phyloP scores from a whole-genome alignment of 768 basidiomycete genomes.

The Tricholoma saponaceum region DNA sequence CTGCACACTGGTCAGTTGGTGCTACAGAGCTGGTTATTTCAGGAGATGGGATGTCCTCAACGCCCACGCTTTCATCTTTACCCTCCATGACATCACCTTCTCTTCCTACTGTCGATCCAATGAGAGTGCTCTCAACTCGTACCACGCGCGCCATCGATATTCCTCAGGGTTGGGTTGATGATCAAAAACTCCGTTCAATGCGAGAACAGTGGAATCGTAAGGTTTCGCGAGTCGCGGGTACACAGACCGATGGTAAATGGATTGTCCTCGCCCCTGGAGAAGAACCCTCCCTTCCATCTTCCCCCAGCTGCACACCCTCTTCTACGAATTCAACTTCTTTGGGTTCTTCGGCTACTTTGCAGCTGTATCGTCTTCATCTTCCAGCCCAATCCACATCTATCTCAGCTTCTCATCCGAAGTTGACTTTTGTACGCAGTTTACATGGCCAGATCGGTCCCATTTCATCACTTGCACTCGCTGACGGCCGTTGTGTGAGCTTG shows the following conservation, averaged over 20 bases:
- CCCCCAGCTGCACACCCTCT: conserved; percentile 14
- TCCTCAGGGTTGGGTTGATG: conserved; percentile 70
- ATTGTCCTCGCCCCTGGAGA: conserved; percentile 68
- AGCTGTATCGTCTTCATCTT: conserved; percentile 70
- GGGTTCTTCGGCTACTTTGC: conserved; percentile 50
- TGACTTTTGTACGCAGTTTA: conserved; percentile 68
- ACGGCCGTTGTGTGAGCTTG: conserved; percentile 79
- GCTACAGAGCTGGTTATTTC: conserved; percentile 74
- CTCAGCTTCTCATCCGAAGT: conserved; percentile 51
- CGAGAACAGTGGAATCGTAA: conserved; percentile 80
- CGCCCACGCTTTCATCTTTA: conserved; percentile 14
- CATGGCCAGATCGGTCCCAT: conserved; percentile 69
- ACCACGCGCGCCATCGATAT: conserved; percentile 68
- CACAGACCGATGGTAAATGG: conserved; percentile 85
- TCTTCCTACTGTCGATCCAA: conserved; percentile 20
- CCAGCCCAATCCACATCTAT: conserved; percentile 45
- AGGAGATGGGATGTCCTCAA: conserved; percentile 17
- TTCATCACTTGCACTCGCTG: conserved; percentile 65
- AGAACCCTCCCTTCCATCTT: conserved; percentile 13
- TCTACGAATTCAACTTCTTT: conserved; percentile 1
- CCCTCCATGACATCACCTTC: conserved; percentile 9
- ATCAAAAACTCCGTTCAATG: conserved; percentile 54
- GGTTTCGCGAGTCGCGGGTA: conserved; percentile 63
- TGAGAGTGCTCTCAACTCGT: conserved; percentile 54
- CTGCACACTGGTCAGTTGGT: conserved; percentile 75